Evolutionary conservation across 306 rosid genomes (phyloP).

Genomic region (Rosa multiflora): DNA sequence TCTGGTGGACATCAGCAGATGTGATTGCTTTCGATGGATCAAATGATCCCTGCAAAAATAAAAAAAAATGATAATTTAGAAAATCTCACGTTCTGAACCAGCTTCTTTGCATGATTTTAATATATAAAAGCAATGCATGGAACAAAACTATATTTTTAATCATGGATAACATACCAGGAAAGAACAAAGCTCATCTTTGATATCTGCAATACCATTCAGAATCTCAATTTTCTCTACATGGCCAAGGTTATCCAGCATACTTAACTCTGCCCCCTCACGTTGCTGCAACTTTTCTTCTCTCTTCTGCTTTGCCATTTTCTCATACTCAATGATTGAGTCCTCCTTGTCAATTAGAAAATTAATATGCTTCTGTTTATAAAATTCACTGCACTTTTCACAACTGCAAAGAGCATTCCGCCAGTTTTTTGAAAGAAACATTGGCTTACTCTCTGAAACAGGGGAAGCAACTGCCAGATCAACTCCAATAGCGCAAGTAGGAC

Average conservation of each 20-base stretch:
- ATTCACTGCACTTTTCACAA: conserved; percentile 60
- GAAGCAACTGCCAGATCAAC: conserved; percentile 44
- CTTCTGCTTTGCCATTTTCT: conserved; percentile 78
- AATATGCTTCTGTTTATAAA: conserved; percentile 57
- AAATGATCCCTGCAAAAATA: conserved; percentile 63
- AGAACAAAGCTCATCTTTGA: conserved; percentile 82
- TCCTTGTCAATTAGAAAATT: conserved; percentile 77
- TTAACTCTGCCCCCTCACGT: conserved; percentile 76
- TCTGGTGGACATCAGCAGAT: conserved; percentile 78
- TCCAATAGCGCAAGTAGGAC: conserved; percentile 56
- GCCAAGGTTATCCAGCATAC: conserved; percentile 69
- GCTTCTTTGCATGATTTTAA: neutral
- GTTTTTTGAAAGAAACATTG: conserved; percentile 80
- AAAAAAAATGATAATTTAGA: conserved; percentile 8
- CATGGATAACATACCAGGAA: conserved; percentile 60
- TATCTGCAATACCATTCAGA: conserved; percentile 87
- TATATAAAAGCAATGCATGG: neutral
- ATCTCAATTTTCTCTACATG: conserved; percentile 93
- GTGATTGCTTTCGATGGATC: conserved; percentile 89
- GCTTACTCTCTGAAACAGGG: conserved; percentile 44
- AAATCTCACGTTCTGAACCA: neutral
- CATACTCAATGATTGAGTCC: conserved; percentile 87
- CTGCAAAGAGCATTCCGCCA: conserved; percentile 87
- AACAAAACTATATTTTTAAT: conserved; percentile 4
- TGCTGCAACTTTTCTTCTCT: conserved; percentile 82